Base-by-base conservation (phyloP, 75 land plant species). In the Isoetes taiwanensis region DNA sequence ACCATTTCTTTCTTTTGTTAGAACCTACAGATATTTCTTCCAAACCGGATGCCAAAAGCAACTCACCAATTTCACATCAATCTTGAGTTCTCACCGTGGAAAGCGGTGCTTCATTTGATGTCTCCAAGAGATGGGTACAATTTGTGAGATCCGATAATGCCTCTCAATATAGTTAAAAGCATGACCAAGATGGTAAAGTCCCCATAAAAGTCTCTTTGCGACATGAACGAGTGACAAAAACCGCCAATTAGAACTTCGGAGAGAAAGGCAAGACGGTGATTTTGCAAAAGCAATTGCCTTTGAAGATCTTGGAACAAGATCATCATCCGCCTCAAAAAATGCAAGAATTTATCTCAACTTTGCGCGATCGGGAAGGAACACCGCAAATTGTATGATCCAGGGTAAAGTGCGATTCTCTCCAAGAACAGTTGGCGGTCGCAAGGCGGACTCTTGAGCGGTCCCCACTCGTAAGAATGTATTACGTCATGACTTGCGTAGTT, bases 391-490 rank as follows among this genome's bases (percentile, higher is more conserved):
- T n/a, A n/a, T n/a, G n/a, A 2, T 21, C 5, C 61, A 19, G 14
- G 14, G 34, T 29, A 27, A 3, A 14, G 4, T 37, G 19, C 16
- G 42, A 25, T 34, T 9, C 29, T 48, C 30, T 5, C 43, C 30
- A 2, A 60, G 41, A 29, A 76, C 41, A 12, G 39, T 14, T 54
- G 67, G 33, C 71, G 58, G 25, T 81, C 62, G 31, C 42, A 41
- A n/a, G 63, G 60, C 26, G 84, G 43, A 43, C 58, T 68, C 32
- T 63, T 64, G 70, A 89, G 68, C 32, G 95, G 89, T 59, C 68
- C 68, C 96, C 90, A 84, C 63, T 89, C 90, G 66, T 70, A 78
- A 4, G 40, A 53, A 25, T 29, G 33, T 42, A 68, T 34, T 56
- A 62, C 67, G 52, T 63, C 63, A 35, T 46, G 59, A 62, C 48